Base-by-base conservation (phyloP, 192 early-diverging fungal genomes). In the Spizellomyces sp. region DNA sequence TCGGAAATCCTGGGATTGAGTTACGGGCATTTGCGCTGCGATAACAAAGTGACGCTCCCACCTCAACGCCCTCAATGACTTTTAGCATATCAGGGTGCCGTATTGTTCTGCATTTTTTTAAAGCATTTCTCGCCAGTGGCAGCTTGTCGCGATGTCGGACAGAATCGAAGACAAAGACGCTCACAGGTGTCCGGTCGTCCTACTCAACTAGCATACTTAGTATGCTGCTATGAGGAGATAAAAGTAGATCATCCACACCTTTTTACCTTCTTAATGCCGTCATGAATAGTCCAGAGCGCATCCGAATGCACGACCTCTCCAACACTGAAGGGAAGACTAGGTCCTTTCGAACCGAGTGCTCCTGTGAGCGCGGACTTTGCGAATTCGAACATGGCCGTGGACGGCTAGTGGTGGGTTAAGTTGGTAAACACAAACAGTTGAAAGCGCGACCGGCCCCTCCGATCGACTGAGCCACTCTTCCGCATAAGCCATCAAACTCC, bases 11-110 rank as follows among this genome's bases (percentile, higher is more conserved):
- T 36, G 27, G 27, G 27, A 36, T 36, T 36, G 27, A 36, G 27
- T 36, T 36, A 36, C 27, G 27, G 0, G 27, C 3, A 36, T 36
- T 36, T 36, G 27, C 0, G 27, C 27, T 36, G 27, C 27, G 3
- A 36, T 36, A 36, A 3, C 27, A 36, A 0, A 36, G 27, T 36
- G 27, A 36, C 1, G 27, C 27, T 36, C 27, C 27, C 27, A 92
- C 92, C 88, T 98, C 95, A 10, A 90, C 78, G 44, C 94, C 94
- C 64, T 96, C 96, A 22, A 96, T 62, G 76, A 92, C 98, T 45
- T 83, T 84, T 58, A 96, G 79, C 43, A 96, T 67, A 62, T 91
- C 90, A 1, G 96, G 96, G 80, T 98, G 95, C 60, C 96, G 85
- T 61, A 99, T 83, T 10, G 96, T 97, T 19, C 92, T 87, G 73